These are phyloP conservation scores for Podaxis sp. DNA, from an alignment of 768 basidiomycete genomes.

Conservation along the genomic window DNA sequence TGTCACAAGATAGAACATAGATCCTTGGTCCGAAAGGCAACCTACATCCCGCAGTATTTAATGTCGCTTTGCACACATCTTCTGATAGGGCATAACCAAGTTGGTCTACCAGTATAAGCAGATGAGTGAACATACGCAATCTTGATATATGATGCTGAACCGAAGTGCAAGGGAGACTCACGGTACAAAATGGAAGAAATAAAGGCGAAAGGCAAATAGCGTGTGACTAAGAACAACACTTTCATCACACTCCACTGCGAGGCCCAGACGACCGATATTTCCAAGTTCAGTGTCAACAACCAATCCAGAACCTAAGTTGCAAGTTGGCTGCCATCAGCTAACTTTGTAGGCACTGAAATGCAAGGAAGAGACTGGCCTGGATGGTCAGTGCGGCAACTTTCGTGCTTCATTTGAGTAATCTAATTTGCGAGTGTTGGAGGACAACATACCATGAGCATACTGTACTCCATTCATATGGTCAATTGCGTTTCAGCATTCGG, in stretches of 20 bases:
- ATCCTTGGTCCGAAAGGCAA: background rate
- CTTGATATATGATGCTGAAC: background rate
- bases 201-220: slow-evolving; percentile 8
- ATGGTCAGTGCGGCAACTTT: background rate
- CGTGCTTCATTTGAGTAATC: background rate
- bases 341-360: background rate
- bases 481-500: background rate
- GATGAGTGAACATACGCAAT: background rate
- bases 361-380: background rate
- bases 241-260: slow-evolving; percentile 6
- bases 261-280: background rate
- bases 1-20: background rate
- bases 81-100: background rate
- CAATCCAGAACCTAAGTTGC: background rate
- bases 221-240: background rate
- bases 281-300: background rate
- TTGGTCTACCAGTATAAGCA: background rate
- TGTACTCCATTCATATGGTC: background rate
- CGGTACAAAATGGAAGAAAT: background rate
- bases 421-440: background rate
- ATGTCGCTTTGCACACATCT: background rate
- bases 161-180: background rate
- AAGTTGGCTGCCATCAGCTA: background rate
- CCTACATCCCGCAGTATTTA: background rate
- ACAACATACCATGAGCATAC: background rate